Conservation (phyloP, 306 rosid species). For the Myrica gale region DNA sequence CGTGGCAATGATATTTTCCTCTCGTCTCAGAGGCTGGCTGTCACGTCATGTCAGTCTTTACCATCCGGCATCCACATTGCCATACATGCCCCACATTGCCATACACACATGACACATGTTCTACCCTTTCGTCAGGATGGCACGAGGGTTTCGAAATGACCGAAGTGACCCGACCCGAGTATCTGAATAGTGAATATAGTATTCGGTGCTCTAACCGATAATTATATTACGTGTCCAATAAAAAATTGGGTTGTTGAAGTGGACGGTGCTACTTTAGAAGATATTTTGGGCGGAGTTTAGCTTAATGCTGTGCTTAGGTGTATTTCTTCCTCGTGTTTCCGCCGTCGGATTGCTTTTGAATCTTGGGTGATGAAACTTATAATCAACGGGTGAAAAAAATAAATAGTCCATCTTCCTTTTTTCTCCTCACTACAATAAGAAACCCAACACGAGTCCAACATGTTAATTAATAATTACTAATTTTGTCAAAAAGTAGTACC, state of each 20-base stretch:
- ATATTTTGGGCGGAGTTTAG: constrained; percentile 31
- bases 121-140: background rate
- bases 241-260: constrained; percentile 10
- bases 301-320: background rate
- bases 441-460: too few relatives aligned
- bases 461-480: too few relatives aligned
- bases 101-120: constrained; percentile 8
- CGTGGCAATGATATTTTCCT: constrained; percentile 94
- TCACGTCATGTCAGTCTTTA: constrained; percentile 33
- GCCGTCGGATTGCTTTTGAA: background rate
- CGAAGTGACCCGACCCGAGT: background rate
- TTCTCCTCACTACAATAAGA: too few relatives aligned
- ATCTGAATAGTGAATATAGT: background rate
- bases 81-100: background rate
- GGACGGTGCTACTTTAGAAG: constrained; percentile 17
- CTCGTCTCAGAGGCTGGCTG: constrained; percentile 35
- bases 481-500: too few relatives aligned
- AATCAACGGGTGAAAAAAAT: too few relatives aligned
- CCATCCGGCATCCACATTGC: background rate
- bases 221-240: constrained; percentile 29
- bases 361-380: background rate
- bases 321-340: background rate
- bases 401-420: too few relatives aligned
- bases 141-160: constrained; percentile 13
- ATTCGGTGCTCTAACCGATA: constrained; percentile 2